Percentiles rank a stretch among this genome's conserved stretches.
Conservation (phyloP, 2,329 filamentous ascomycete genomes). For the Fusarium chuoi region DNA sequence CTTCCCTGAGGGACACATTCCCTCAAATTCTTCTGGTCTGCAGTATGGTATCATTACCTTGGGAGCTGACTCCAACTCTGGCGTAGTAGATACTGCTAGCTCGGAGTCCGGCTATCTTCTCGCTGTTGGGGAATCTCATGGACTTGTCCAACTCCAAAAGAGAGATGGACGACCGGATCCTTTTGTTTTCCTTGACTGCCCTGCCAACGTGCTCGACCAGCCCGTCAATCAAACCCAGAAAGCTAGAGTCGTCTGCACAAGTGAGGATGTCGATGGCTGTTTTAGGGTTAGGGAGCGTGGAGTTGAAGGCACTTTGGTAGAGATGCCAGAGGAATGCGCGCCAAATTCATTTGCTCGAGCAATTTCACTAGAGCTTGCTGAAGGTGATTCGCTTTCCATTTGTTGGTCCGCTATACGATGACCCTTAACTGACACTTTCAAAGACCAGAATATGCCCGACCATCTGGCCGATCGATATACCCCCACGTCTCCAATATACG, state of each 20-base stretch:
- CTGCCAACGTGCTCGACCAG: fast-evolving
- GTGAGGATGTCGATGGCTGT: not conserved
- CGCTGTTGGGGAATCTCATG: not conserved
- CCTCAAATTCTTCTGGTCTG: fast-evolving
- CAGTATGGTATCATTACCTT: not conserved
- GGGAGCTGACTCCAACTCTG: not conserved
- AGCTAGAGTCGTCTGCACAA: conserved; percentile 6
- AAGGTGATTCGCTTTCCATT: not conserved
- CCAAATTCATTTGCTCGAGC: conserved; percentile 13
- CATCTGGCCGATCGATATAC: fast-evolving
- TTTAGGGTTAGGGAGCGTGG: conserved; percentile 6
- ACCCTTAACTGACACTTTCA: not conserved
- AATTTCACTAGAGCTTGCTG: not conserved
- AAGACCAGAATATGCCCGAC: not conserved
- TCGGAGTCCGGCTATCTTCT: not conserved
- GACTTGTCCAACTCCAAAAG: not conserved
- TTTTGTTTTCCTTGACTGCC: not conserved
- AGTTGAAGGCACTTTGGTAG: conserved; percentile 8
- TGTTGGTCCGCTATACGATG: not conserved
- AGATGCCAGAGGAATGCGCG: conserved; percentile 14
- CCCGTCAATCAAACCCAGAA: conserved; percentile 14
- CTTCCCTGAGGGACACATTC: not conserved
- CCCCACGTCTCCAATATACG: not conserved
- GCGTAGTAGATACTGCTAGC: fast-evolving
- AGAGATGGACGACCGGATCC: not conserved